These are phyloP conservation scores for Hyparrhenia diplandra DNA, from an alignment of 176 grass and related monocot genomes.

Conservation along the genomic window DNA sequence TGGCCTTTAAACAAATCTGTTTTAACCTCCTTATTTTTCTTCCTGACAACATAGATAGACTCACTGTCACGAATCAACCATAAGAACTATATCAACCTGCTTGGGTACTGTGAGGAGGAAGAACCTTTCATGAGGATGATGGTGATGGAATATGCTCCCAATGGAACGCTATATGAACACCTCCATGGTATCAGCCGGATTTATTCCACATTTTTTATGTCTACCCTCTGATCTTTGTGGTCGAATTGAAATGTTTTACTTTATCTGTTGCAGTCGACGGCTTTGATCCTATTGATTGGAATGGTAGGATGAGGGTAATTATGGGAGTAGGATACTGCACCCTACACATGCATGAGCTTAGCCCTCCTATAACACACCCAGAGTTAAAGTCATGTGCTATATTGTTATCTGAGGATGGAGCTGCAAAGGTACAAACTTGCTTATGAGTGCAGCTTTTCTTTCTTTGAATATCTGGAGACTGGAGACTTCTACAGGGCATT, in stretches of 20 bases:
- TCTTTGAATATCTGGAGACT: neutral
- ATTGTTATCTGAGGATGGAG: constrained; percentile 86
- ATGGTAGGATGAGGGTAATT: constrained; percentile 79
- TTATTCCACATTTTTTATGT: neutral
- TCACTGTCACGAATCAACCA: constrained; percentile 89
- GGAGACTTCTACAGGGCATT: neutral
- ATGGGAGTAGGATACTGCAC: constrained; percentile 92
- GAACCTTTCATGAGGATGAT: constrained; percentile 99
- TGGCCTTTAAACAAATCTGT: neutral
- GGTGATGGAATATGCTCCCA: constrained; percentile 87
- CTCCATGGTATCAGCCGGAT: constrained; percentile 64
- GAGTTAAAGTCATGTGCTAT: constrained; percentile 72
- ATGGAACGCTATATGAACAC: constrained; percentile 92
- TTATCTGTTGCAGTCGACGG: constrained; percentile 66
- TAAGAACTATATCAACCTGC: constrained; percentile 95
- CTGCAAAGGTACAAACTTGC: constrained; percentile 66
- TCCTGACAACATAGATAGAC: constrained; percentile 71
- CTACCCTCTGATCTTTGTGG: neutral
- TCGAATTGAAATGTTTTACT: constrained; percentile 21
- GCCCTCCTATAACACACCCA: constrained; percentile 68
- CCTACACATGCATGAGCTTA: constrained; percentile 88
- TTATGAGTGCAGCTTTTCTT: neutral
- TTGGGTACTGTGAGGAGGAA: constrained; percentile 93
- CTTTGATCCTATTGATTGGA: constrained; percentile 95
- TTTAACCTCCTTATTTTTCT: constrained; percentile 20